Base-by-base conservation (phyloP, 2,329 filamentous ascomycete genomes). In the Fusarium incarnatum region DNA sequence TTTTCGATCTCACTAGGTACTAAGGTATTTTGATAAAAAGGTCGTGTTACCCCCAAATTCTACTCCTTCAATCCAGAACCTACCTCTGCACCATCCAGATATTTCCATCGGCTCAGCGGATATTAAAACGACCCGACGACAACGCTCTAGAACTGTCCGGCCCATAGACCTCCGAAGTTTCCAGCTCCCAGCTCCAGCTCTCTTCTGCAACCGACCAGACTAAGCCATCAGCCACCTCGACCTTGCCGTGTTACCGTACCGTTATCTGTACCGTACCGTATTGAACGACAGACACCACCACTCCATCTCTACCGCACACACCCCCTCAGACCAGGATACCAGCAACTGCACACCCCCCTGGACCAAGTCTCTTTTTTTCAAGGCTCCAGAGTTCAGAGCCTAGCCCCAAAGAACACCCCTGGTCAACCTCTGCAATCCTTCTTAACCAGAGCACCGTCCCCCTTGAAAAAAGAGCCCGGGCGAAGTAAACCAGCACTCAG, bases 221-320 rank as follows among this genome's bases (percentile, higher is more conserved):
- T 75, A 75, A 74, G 73, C 70, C 70, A 72, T 75, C 71, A 74
- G 71, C 73, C 73, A 73, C 68, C 68, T 72, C 23, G 47, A 73
- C 68, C 68, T 72, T 34, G 47, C 47, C 30, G 47, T 40, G 60
- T 53, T 63, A 56, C 60, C 52, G 47, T 63, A 56, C 60, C 27
- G 37, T 47, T 47, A 56, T 30, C 32, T 30, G 34, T 37, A 44
- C 37, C 42, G 48, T 63, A 63, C 13, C 60, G 52, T 23, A 46
- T 54, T 18, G 30, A 23, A 40, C 47, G 20, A 34, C 37, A 60
- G 45, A 47, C 25, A 46, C 28, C 41, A 16, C 40, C 27, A 34
- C 28, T 28, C 52, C 25, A 25, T 22, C 40, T 44, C 12, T 40
- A 25, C 23, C 16, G 28, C 45, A 32, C 45, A 64, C 28, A 30